Conservation (phyloP, 345 rosid species). For the Eucalyptus pauciflora region DNA sequence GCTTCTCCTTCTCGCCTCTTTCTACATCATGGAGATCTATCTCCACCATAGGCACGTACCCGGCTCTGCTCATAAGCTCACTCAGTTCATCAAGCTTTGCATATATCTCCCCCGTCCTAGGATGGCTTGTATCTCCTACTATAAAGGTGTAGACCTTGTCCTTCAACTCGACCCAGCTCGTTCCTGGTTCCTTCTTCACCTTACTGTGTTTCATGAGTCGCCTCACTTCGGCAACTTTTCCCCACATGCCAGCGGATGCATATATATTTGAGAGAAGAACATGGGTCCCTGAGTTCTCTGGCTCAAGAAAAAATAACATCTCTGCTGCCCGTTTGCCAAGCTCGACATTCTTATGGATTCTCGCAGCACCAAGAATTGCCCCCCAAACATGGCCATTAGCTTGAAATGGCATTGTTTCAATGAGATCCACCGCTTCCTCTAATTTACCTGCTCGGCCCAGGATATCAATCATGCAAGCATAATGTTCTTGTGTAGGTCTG, state of each 20-base stretch:
- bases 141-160: slow-evolving; percentile 37
- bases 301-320: slow-evolving; percentile 43
- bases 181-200: slow-evolving; percentile 54
- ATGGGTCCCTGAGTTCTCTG: slow-evolving; percentile 41
- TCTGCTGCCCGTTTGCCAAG: slow-evolving; percentile 40
- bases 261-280: slow-evolving; percentile 46
- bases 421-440: slow-evolving; percentile 38
- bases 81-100: slow-evolving; percentile 41
- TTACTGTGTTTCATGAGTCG: slow-evolving; percentile 38
- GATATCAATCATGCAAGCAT: slow-evolving; percentile 59
- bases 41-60: slow-evolving; percentile 50
- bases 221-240: slow-evolving; percentile 33
- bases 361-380: slow-evolving; percentile 58
- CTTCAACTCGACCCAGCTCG: slow-evolving; percentile 59
- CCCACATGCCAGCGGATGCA: slow-evolving; percentile 55
- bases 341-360: slow-evolving; percentile 46
- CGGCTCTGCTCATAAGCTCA: slow-evolving; percentile 29
- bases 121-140: slow-evolving; percentile 51
- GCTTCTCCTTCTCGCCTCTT: slow-evolving; percentile 34
- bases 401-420: slow-evolving; percentile 35
- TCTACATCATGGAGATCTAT: slow-evolving; percentile 50
- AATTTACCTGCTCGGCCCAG: slow-evolving; percentile 51
- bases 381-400: slow-evolving; percentile 49
- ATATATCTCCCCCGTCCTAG: slow-evolving; percentile 35
- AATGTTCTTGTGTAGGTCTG: slow-evolving; percentile 42